These are phyloP conservation scores for Plasmodium inui DNA, from an alignment of 169 alveolate species.

Conservation along the genomic window DNA sequence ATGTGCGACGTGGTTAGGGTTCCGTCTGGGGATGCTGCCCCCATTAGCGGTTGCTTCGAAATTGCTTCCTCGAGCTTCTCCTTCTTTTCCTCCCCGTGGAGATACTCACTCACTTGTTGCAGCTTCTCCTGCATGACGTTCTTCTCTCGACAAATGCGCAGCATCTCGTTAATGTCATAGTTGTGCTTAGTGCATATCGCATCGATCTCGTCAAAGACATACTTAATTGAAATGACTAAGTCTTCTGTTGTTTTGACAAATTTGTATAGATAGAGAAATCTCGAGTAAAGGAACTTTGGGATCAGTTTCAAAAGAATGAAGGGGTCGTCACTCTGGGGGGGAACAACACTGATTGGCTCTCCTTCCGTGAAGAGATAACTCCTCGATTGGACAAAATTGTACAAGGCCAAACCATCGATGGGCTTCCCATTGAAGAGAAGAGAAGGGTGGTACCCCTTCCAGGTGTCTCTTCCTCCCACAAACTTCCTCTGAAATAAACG, in stretches of 20 bases:
- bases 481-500: slow-evolving; percentile 1
- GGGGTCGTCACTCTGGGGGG: neutral
- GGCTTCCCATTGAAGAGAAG: slow-evolving; percentile 17
- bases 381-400: slow-evolving; percentile 1
- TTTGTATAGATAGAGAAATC: slow-evolving; percentile 40
- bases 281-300: slow-evolving; percentile 35
- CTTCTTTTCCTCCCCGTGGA: neutral
- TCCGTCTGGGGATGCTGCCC: neutral
- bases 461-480: no score
- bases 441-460: neutral
- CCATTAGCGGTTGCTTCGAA: neutral
- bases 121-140: neutral
- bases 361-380: neutral
- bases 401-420: slow-evolving; percentile 1
- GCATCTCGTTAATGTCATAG: slow-evolving; percentile 39
- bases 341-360: neutral
- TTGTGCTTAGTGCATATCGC: slow-evolving; percentile 22
- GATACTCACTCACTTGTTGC: neutral
- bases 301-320: slow-evolving; percentile 41
- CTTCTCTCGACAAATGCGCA: neutral
- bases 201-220: slow-evolving; percentile 48
- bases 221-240: slow-evolving; percentile 31
- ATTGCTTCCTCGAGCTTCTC: neutral
- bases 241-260: slow-evolving; percentile 31
- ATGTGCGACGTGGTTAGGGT: neutral